phyloP scores from a whole-genome alignment of 108 stramenopile genomes.

The Skeletonema tropicum region DNA sequence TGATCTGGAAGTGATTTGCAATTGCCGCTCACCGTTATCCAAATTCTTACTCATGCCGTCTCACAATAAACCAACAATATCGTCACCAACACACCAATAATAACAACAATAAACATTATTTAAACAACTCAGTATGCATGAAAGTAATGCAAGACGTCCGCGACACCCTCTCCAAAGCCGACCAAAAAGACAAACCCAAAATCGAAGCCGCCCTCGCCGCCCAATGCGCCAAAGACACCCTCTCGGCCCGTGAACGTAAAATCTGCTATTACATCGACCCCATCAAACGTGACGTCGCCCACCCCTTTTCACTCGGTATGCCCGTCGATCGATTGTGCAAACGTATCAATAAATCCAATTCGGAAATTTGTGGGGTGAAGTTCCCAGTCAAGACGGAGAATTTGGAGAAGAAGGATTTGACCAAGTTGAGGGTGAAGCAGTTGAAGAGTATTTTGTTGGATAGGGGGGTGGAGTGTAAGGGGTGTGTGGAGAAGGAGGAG shows the following conservation, averaged over 20 bases:
- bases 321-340: slow-evolving; percentile 87
- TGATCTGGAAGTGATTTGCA: neutral
- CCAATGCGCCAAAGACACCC: slow-evolving; percentile 66
- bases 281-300: slow-evolving; percentile 95
- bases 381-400: slow-evolving; percentile 95
- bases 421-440: slow-evolving; percentile 96
- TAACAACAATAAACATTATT: neutral
- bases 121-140: slow-evolving; percentile 68
- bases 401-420: slow-evolving; percentile 92
- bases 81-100: neutral
- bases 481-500: slow-evolving; percentile 99
- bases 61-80: neutral
- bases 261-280: slow-evolving; percentile 99
- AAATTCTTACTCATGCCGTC: neutral
- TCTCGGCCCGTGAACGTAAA: slow-evolving; percentile 86
- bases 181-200: slow-evolving; percentile 69
- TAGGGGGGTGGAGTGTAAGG: slow-evolving; percentile 96
- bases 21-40: neutral
- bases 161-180: slow-evolving; percentile 61
- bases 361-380: slow-evolving; percentile 93
- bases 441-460: slow-evolving; percentile 95
- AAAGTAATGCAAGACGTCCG: slow-evolving; percentile 90
- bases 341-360: slow-evolving; percentile 85
- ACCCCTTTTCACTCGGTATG: slow-evolving; percentile 95
- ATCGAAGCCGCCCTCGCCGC: slow-evolving; percentile 78